Evolutionary conservation across 2,329 filamentous ascomycete genomes (phyloP), one percentile per base, ranked within the genome.

Genomic region (Colletotrichum horii): DNA sequence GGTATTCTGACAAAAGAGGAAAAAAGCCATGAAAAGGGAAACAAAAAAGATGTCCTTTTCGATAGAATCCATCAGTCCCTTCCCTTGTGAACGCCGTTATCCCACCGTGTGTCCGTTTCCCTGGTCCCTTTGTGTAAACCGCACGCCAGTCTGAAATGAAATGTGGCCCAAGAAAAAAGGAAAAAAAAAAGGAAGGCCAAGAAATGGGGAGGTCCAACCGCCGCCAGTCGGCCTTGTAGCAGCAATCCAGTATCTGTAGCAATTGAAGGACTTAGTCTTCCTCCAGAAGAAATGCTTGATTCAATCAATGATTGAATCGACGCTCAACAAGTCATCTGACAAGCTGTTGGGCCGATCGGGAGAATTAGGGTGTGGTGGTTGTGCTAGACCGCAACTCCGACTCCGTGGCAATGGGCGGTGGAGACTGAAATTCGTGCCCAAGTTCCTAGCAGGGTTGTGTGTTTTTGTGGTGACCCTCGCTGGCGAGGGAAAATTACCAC

Each of bases 1-100:
- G 61, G 72, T 76, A 76, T 76, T 68, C 36, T 52, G 34, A 71
- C 70, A 61, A 67, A 26, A 70, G 3, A 30, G 43, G 34, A 19
- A 36, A 65, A 56, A 28, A 68, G n/a, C 36, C 24, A 70, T 30
- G 16, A 34, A 34, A 71, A 28, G 24, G 61, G 26, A 28, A 38
- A 64, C 9, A 30, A 66, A 24, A 65, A 22, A 38, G 12, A 56
- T 55, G 15, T 65, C 36, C 30, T 38, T 62, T 30, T 58, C 24
- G 12, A 58, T 24, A 58, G 19, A 14, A 58, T 28, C 28, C 11
- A 26, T n/a, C 34, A 38, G 15, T 12, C 48, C 66, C 43, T 55
- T 24, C 38, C 38, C 19, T n/a, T 48, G 38, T 12, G 9, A 43
- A 68, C 66, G 48, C 66, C 66, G 22, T 38, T 67, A 22, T 67